Conservation (phyloP, 495 filamentous ascomycete species). For the Cenococcum geophilum region DNA sequence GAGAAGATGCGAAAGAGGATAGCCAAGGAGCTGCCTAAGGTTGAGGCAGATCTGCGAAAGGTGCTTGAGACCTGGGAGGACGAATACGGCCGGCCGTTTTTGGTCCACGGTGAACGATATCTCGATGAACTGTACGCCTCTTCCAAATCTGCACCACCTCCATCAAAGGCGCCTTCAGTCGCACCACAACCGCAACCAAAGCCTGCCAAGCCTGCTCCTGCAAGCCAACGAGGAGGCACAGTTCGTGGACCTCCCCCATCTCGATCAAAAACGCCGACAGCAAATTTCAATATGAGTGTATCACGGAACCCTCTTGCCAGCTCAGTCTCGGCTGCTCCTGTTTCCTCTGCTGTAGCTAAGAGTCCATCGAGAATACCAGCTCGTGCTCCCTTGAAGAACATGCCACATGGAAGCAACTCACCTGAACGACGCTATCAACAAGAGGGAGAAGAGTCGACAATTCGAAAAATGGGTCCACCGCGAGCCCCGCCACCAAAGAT, state of each 20-base stretch:
- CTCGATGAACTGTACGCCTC: slow-evolving; percentile 66
- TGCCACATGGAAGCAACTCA: slow-evolving; percentile 76
- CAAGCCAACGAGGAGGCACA: slow-evolving; percentile 43
- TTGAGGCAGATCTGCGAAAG: slow-evolving; percentile 74
- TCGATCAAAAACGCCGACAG: slow-evolving; percentile 58
- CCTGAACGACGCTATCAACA: slow-evolving; percentile 57
- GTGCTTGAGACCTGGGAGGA: slow-evolving; percentile 84
- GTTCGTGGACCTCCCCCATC: slow-evolving; percentile 52
- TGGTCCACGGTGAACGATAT: slow-evolving; percentile 87
- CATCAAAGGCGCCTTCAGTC: slow-evolving; percentile 56
- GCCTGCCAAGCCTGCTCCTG: slow-evolving; percentile 41
- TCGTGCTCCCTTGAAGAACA: slow-evolving; percentile 69
- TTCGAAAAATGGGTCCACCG: slow-evolving; percentile 57
- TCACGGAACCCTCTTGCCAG: slow-evolving; percentile 51
- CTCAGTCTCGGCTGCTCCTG: slow-evolving; percentile 33
- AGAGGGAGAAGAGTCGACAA: slow-evolving; percentile 24
- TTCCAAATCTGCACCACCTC: slow-evolving; percentile 56
- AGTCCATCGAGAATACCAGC: slow-evolving; percentile 77
- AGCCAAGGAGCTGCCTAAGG: slow-evolving; percentile 87
- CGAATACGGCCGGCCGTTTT: slow-evolving; percentile 86
- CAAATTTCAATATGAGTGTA: slow-evolving; percentile 42
- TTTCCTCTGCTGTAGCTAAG: slow-evolving; percentile 34
- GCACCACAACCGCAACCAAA: slow-evolving; percentile 35
- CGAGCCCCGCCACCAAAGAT: slow-evolving; percentile 81
- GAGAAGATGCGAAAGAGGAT: slow-evolving; percentile 98